Percentiles rank a stretch among this genome's conserved stretches.
These are phyloP conservation scores for Iberis amara DNA, from an alignment of 441 rosid species.

Conservation along the genomic window DNA sequence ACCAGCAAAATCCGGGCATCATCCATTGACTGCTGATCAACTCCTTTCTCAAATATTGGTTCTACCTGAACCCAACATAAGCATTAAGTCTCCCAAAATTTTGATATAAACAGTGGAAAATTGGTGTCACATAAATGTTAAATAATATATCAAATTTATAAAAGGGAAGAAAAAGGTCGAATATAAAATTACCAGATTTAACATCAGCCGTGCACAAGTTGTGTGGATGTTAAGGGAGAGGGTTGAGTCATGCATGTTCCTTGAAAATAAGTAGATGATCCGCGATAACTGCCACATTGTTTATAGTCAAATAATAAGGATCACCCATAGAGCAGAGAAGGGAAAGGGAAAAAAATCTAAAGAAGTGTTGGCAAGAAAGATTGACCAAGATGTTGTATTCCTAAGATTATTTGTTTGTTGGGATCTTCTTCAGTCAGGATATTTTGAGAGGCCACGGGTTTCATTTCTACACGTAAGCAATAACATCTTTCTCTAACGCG, in stretches of 20 bases:
- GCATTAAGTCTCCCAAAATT: constrained; percentile 17
- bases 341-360: neutral
- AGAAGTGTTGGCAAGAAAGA: constrained; percentile 13
- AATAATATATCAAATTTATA: constrained; percentile 25
- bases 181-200: constrained; percentile 71
- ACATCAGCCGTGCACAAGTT: constrained; percentile 93
- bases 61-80: constrained; percentile 62
- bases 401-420: constrained; percentile 7
- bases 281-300: constrained; percentile 72
- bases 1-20: constrained; percentile 89
- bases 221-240: constrained; percentile 90
- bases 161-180: constrained; percentile 19
- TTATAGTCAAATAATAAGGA: constrained; percentile 22
- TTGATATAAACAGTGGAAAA: constrained; percentile 11
- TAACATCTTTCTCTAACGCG: constrained; percentile 3
- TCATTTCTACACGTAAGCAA: constrained; percentile 14
- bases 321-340: constrained; percentile 1
- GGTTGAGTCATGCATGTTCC: constrained; percentile 96
- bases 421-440: neutral
- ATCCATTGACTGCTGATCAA: constrained; percentile 89
- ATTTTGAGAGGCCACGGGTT: neutral
- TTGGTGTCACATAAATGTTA: constrained; percentile 11
- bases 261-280: constrained; percentile 89
- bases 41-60: constrained; percentile 95
- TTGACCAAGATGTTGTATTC: constrained; percentile 14